Percentiles rank a stretch among this genome's conserved stretches.
phyloP scores from a whole-genome alignment of 2,329 filamentous ascomycete genomes.

The Gaeumannomyces sp. region DNA sequence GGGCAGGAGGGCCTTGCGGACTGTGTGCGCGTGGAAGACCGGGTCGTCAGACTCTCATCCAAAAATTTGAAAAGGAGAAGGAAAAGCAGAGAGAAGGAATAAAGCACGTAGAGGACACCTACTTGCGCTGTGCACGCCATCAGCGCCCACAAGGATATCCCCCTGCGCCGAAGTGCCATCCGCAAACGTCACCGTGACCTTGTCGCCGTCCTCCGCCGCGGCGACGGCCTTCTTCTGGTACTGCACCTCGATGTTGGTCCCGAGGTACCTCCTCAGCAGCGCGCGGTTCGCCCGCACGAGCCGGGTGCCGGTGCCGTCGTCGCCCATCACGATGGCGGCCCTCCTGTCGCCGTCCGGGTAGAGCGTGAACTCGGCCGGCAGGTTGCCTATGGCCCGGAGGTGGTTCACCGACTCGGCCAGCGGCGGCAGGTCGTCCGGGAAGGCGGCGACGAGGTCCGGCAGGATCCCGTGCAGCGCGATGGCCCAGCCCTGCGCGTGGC shows the following conservation, averaged over 20 bases:
- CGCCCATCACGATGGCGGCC: neutral
- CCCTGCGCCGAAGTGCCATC: slow-evolving; percentile 36
- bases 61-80: too few species aligned
- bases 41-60: too few species aligned
- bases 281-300: slow-evolving; percentile 26
- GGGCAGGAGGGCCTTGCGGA: slow-evolving; percentile 25
- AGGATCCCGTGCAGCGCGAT: neutral
- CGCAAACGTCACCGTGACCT: slow-evolving; percentile 34
- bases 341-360: slow-evolving; percentile 12
- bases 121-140: slow-evolving; percentile 36
- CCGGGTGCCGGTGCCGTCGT: slow-evolving; percentile 19
- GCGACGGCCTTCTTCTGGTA: slow-evolving; percentile 31
- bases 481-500: neutral
- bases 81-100: too few species aligned
- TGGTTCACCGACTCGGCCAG: slow-evolving; percentile 15
- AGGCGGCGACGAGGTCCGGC: slow-evolving; percentile 11
- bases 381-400: slow-evolving; percentile 18
- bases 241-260: slow-evolving; percentile 25
- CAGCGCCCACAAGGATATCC: slow-evolving; percentile 39
- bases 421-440: slow-evolving; percentile 19
- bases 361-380: slow-evolving; percentile 20
- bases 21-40: slow-evolving; percentile 13
- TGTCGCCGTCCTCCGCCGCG: slow-evolving; percentile 27
- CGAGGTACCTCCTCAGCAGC: slow-evolving; percentile 22
- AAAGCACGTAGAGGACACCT: slow-evolving; percentile 17